phyloP scores from a whole-genome alignment of 1,284 basidiomycete genomes.

The Tilletia caries region DNA sequence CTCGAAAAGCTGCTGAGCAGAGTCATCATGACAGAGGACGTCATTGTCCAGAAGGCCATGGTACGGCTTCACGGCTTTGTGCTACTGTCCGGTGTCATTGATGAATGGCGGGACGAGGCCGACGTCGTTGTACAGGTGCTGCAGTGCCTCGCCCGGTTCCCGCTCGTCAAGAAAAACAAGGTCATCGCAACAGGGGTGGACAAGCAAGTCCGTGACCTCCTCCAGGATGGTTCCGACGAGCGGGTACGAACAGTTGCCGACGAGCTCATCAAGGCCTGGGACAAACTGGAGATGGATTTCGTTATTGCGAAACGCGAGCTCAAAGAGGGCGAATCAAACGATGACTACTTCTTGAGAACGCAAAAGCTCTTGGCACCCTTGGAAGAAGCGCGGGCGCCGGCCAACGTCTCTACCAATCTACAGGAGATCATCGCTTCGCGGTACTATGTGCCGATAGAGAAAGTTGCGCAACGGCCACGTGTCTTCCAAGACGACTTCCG shows the following conservation, averaged over 20 bases:
- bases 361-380: neutral
- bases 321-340: constrained; percentile 57
- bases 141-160: constrained; percentile 62
- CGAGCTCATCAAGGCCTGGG: constrained; percentile 72
- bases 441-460: constrained; percentile 7
- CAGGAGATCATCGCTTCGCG: neutral
- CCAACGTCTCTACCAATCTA: neutral
- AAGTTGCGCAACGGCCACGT: neutral
- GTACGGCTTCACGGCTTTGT: constrained; percentile 92
- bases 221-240: constrained; percentile 11
- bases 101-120: constrained; percentile 71
- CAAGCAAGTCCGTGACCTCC: constrained; percentile 32
- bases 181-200: constrained; percentile 67
- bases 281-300: constrained; percentile 69
- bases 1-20: constrained; percentile 78
- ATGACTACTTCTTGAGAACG: neutral
- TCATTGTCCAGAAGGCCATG: constrained; percentile 72
- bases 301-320: constrained; percentile 64
- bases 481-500: constrained; percentile 16
- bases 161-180: constrained; percentile 83
- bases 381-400: neutral
- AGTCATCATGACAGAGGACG: constrained; percentile 83
- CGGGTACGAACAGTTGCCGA: constrained; percentile 34
- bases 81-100: constrained; percentile 81
- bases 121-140: constrained; percentile 68